These are phyloP conservation scores for Penicillium sp. DNA, from an alignment of 2,329 filamentous ascomycete species.

Conservation along the genomic window DNA sequence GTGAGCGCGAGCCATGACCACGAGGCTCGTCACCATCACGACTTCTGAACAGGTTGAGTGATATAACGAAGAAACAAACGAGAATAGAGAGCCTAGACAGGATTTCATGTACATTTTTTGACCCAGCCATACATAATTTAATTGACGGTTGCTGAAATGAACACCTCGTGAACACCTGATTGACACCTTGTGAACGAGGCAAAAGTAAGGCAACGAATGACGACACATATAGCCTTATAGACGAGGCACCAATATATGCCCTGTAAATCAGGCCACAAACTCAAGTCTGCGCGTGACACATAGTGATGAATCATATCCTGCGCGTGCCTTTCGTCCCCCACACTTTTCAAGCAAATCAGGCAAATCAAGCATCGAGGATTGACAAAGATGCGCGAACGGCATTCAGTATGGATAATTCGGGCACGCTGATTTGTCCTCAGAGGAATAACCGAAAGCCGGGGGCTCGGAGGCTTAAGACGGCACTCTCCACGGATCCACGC, in stretches of 20 bases:
- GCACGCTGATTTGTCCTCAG: conserved; percentile 8
- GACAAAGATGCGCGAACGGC: not conserved
- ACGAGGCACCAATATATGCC: not conserved
- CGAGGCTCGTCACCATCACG: not conserved
- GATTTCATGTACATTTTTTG: not conserved
- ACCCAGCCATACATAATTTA: not conserved
- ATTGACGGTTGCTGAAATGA: not conserved
- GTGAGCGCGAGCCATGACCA: not conserved
- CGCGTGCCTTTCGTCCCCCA: not conserved
- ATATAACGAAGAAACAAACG: too few relatives aligned
- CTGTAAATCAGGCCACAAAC: not conserved
- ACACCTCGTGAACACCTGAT: not conserved
- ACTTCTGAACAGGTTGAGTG: not conserved
- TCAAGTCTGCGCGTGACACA: not conserved
- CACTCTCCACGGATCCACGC: conserved; percentile 16
- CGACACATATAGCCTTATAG: not conserved
- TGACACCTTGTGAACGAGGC: not conserved
- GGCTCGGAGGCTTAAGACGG: conserved; percentile 19
- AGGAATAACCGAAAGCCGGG: conserved; percentile 18
- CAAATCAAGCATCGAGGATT: conserved; percentile 4
- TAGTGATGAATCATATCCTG: not conserved
- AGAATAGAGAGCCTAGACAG: not conserved
- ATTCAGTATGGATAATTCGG: conserved; percentile 3
- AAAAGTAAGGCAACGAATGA: not conserved
- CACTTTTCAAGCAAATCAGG: conserved; percentile 1